Evolutionary conservation across 495 filamentous ascomycete species (phyloP), one percentile per base, ranked within the genome.

Genomic region (Penicillium angulare): DNA sequence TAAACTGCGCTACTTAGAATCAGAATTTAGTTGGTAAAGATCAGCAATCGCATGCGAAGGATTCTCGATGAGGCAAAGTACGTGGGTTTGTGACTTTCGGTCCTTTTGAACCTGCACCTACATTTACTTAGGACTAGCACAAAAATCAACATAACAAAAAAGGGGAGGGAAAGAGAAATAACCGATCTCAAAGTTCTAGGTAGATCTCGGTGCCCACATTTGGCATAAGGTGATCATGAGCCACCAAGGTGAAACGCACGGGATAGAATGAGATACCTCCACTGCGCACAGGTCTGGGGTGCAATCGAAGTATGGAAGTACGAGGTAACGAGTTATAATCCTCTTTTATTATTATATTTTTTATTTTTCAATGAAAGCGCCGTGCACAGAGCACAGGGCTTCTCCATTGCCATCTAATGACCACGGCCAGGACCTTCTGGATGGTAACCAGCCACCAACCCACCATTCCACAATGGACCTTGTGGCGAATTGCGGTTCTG

Each of bases 401-500:
- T 17, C 20, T 45, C 24, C 7, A 40, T 17, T 29, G 22, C 41
- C 22, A 7, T 36, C 18, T 53, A 50, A 59, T 48, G 22, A 34
- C 52, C 59, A 62, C 53, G 56, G 43, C 53, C 60, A 50, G 43
- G 6, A 35, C 26, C 33, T 24, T 43, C 26, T 31, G 3, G 20
- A 26, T 24, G n/a, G 24, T 15, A 24, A 23, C n/a, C n/a, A n/a
- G n/a, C n/a, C n/a, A n/a, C n/a, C n/a, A n/a, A n/a, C n/a, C n/a
- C n/a, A n/a, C n/a, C n/a, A n/a, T n/a, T n/a, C n/a, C n/a, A n/a
- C n/a, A 12, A 31, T 31, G 27, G 27, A 7, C 5, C 55, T 42
- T 47, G 60, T 63, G 57, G 57, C 60, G 35, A 61, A 64, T 64
- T 9, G 46, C 49, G 49, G 50, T 56, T 50, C 44, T 52, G 44